phyloP scores from a whole-genome alignment of 257 asterid genomes.

The Prunella vulgaris region DNA sequence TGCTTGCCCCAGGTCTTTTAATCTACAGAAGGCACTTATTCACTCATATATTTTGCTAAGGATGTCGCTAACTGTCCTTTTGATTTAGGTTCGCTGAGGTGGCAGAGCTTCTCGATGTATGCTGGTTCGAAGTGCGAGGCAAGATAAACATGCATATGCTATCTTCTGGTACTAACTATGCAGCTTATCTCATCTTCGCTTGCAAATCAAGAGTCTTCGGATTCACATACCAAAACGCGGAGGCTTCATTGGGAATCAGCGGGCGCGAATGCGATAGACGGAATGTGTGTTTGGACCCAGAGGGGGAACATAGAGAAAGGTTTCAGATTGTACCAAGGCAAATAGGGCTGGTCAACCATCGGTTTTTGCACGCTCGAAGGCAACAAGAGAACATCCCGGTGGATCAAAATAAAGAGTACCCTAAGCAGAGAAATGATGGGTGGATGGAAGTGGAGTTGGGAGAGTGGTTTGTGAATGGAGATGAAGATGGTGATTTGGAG shows the following conservation, averaged over 20 bases:
- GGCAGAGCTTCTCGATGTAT: slow-evolving; percentile 52
- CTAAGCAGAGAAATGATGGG: slow-evolving; percentile 51
- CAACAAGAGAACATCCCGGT: not conserved
- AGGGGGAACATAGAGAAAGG: slow-evolving; percentile 28
- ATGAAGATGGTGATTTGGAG: slow-evolving; percentile 48
- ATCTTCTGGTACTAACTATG: slow-evolving; percentile 55
- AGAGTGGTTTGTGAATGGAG: slow-evolving; percentile 44
- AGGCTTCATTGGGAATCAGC: slow-evolving; percentile 32
- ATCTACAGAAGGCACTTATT: too few relatives aligned
- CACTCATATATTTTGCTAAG: not conserved
- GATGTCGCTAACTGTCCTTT: slow-evolving; percentile 18
- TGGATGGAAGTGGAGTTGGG: slow-evolving; percentile 89
- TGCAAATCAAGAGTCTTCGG: slow-evolving; percentile 30
- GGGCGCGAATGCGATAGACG: slow-evolving; percentile 40
- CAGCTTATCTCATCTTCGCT: slow-evolving; percentile 64
- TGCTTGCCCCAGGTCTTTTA: too few relatives aligned
- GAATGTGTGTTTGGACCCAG: slow-evolving; percentile 43
- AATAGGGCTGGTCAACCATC: too few relatives aligned
- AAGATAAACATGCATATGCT: slow-evolving; percentile 42
- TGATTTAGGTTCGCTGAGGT: slow-evolving; percentile 53
- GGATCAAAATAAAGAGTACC: slow-evolving; percentile 19
- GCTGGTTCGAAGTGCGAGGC: slow-evolving; percentile 66
- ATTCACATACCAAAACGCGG: slow-evolving; percentile 37
- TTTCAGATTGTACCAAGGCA: too few relatives aligned
- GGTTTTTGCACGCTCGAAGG: too few relatives aligned